Evolutionary conservation across 2,329 filamentous ascomycete genomes (phyloP).

Genomic region (Onygena corvina): DNA sequence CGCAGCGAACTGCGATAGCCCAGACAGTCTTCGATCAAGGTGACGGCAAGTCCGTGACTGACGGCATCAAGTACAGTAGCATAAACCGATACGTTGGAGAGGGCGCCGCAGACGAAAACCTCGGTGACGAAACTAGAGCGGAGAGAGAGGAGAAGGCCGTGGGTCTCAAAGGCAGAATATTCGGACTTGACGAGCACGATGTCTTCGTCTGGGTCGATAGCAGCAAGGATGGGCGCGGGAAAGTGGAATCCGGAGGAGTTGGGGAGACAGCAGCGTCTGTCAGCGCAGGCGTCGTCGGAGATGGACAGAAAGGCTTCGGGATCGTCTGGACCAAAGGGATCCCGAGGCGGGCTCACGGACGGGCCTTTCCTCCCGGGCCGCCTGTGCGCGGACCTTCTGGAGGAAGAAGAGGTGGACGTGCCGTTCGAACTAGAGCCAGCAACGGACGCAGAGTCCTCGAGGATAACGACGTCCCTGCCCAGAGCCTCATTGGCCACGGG

Average conservation of each 20-base stretch:
- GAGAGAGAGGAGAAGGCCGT: conserved; percentile 60
- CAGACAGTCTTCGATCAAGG: conserved; percentile 76
- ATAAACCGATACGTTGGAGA: conserved; percentile 79
- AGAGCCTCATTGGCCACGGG: conserved; percentile 42
- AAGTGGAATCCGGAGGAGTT: conserved; percentile 39
- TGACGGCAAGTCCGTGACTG: conserved; percentile 75
- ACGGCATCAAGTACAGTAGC: conserved; percentile 87
- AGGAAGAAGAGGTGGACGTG: background rate
- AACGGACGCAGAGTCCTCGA: conserved; percentile 17
- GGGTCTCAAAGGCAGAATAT: conserved; percentile 77
- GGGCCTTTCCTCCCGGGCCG: background rate
- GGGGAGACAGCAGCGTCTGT: conserved; percentile 29
- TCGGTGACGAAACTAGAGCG: conserved; percentile 82
- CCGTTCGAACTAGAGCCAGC: background rate
- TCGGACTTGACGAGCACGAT: conserved; percentile 55
- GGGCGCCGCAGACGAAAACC: conserved; percentile 73
- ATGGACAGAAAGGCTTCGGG: conserved; percentile 34
- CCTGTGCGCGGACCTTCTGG: conserved; percentile 1
- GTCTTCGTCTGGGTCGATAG: conserved; percentile 42
- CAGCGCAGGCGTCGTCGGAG: conserved; percentile 18
- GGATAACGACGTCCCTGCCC: conserved; percentile 36
- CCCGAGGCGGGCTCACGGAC: conserved; percentile 4
- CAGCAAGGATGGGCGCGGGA: conserved; percentile 37
- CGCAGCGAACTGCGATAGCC: conserved; percentile 61
- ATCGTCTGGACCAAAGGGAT: conserved; percentile 21